Percentiles rank a stretch among this genome's conserved stretches.
Conservation (phyloP, 192 early-diverging fungal species). For the Podila epigama region DNA sequence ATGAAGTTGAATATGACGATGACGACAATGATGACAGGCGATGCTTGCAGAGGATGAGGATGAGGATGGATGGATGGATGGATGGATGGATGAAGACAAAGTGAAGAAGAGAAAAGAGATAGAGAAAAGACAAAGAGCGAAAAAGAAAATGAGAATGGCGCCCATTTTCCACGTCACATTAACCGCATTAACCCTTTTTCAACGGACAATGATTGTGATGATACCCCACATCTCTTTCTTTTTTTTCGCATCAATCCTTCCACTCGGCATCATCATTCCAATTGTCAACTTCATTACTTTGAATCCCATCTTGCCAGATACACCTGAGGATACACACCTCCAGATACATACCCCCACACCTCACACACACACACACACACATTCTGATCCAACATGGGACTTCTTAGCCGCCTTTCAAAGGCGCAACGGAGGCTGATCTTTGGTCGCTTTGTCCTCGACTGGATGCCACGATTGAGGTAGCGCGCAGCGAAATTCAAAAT, state of each 20-base stretch:
- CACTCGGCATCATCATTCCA: neutral
- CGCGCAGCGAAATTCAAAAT: neutral
- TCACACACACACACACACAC: neutral
- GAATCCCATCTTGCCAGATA: neutral
- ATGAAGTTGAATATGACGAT: neutral
- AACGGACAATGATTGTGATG: too few species aligned
- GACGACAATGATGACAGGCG: neutral
- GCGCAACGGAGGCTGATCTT: constrained; percentile 28
- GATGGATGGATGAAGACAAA: neutral
- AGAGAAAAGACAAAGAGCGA: neutral
- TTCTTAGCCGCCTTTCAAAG: constrained; percentile 34
- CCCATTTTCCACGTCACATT: constrained; percentile 1
- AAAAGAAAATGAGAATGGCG: neutral
- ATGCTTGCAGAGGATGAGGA: neutral
- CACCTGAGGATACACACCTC: neutral
- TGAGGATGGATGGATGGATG: neutral
- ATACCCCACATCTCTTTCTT: too few species aligned
- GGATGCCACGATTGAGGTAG: constrained; percentile 39
- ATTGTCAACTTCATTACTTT: neutral
- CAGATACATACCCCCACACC: neutral
- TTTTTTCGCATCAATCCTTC: neutral
- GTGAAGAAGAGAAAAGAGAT: neutral
- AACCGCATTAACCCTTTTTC: neutral
- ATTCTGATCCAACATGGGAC: constrained; percentile 15
- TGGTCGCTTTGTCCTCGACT: constrained; percentile 28